Evolutionary conservation across 495 filamentous ascomycete genomes (phyloP).

Genomic region (Trichodelitschia bisporula): DNA sequence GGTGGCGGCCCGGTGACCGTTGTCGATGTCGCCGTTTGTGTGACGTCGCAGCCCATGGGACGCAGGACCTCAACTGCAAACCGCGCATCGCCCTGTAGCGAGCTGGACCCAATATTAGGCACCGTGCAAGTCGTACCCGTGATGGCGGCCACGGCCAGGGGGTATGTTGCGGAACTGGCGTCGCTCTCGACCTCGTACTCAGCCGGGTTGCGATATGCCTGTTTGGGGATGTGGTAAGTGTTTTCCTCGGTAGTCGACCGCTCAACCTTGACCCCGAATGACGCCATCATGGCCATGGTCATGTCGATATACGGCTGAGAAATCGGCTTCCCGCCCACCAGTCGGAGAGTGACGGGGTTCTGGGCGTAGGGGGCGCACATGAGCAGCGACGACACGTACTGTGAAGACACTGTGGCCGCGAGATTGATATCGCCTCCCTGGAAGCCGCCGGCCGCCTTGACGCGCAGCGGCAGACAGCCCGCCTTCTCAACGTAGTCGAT

Average conservation of each 20-base stretch:
- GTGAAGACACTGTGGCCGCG: conserved; percentile 82
- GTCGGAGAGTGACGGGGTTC: conserved; percentile 65
- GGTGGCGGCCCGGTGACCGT: conserved; percentile 72
- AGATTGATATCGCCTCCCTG: conserved; percentile 80
- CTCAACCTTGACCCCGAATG: conserved; percentile 65
- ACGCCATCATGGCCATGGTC: conserved; percentile 93
- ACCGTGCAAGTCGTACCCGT: conserved; percentile 86
- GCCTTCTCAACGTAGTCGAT: conserved; percentile 64
- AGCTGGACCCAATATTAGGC: conserved; percentile 80
- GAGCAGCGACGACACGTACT: conserved; percentile 88
- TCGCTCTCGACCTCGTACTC: conserved; percentile 91
- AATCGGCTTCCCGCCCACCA: conserved; percentile 87
- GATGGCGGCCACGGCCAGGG: conserved; percentile 81
- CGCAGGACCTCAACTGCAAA: conserved; percentile 79
- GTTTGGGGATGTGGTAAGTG: conserved; percentile 85
- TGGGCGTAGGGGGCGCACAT: conserved; percentile 97
- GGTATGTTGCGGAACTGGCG: conserved; percentile 92
- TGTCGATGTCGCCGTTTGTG: conserved; percentile 65
- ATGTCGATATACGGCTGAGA: conserved; percentile 96
- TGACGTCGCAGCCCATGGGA: conserved; percentile 83
- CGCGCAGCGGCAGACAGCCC: conserved; percentile 59
- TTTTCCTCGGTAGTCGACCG: conserved; percentile 50
- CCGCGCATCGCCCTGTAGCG: conserved; percentile 83
- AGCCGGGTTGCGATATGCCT: conserved; percentile 57
- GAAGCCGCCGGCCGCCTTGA: conserved; percentile 64